These are phyloP conservation scores for Oenanthe javanica DNA, from an alignment of 140 eudicot genomes.

Conservation along the genomic window DNA sequence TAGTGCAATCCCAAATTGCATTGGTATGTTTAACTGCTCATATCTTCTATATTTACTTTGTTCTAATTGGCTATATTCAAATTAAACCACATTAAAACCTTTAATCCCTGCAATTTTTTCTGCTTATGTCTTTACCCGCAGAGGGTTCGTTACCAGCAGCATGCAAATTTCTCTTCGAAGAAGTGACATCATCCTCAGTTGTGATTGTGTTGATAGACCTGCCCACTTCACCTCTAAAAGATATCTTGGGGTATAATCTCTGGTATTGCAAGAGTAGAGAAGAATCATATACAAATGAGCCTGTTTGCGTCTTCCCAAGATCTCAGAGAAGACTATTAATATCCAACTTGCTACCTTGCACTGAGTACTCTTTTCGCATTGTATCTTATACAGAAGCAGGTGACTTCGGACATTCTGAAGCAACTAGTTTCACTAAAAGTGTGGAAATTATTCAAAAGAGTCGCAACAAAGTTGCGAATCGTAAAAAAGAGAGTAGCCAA, in stretches of 20 bases:
- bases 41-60: conserved; percentile 4
- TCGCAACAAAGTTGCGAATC: conserved; percentile 9
- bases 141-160: conserved; percentile 92
- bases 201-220: conserved; percentile 59
- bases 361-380: conserved; percentile 47
- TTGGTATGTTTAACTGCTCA: conserved; percentile 29
- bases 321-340: conserved; percentile 60
- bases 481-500: conserved; percentile 16
- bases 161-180: conserved; percentile 74
- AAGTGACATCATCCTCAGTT: conserved; percentile 60
- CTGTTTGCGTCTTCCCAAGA: conserved; percentile 46
- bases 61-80: not conserved
- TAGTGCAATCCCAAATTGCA: conserved; percentile 21
- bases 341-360: conserved; percentile 73
- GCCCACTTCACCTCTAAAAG: conserved; percentile 30
- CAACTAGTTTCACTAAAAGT: conserved; percentile 65
- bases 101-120: not conserved
- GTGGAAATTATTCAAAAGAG: conserved; percentile 41
- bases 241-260: conserved; percentile 56
- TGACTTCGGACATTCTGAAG: conserved; percentile 77
- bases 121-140: conserved; percentile 19
- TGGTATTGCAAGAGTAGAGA: conserved; percentile 61
- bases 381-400: conserved; percentile 63
- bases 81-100: not conserved
- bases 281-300: conserved; percentile 51